These are phyloP conservation scores for Vigna angularis DNA, from an alignment of 306 rosid genomes.

Conservation along the genomic window DNA sequence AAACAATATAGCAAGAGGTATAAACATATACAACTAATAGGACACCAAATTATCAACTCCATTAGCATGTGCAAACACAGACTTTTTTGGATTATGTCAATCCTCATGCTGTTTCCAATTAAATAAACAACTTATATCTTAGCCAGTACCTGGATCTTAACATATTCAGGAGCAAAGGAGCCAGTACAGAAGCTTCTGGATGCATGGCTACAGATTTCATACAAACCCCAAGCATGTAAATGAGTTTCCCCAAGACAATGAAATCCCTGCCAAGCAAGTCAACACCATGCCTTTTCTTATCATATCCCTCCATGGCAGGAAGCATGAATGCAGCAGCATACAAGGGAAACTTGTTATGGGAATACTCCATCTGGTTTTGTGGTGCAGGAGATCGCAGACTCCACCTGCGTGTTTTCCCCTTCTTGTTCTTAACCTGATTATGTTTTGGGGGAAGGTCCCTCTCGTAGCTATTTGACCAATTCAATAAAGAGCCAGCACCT, in stretches of 20 bases:
- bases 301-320: slow-evolving; percentile 96
- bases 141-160: slow-evolving; percentile 75
- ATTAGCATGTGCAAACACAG: not conserved
- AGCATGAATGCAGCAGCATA: slow-evolving; percentile 98
- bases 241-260: slow-evolving; percentile 86
- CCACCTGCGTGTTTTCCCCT: slow-evolving; percentile 92
- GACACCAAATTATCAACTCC: slow-evolving; percentile 31
- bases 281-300: slow-evolving; percentile 90
- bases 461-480: slow-evolving; percentile 87
- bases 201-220: slow-evolving; percentile 94
- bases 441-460: slow-evolving; percentile 80
- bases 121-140: slow-evolving; percentile 32
- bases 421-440: slow-evolving; percentile 66
- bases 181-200: slow-evolving; percentile 89
- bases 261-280: slow-evolving; percentile 95
- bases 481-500: slow-evolving; percentile 67
- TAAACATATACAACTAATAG: slow-evolving; percentile 29
- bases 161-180: slow-evolving; percentile 85
- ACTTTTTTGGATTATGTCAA: slow-evolving; percentile 14
- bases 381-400: slow-evolving; percentile 58
- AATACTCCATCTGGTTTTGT: slow-evolving; percentile 67
- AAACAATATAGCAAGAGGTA: slow-evolving; percentile 17
- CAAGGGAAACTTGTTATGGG: slow-evolving; percentile 88
- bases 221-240: slow-evolving; percentile 91
- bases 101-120: slow-evolving; percentile 28